These are phyloP conservation scores for Hygrophila difformis DNA, from an alignment of 257 asterid species.

Conservation along the genomic window DNA sequence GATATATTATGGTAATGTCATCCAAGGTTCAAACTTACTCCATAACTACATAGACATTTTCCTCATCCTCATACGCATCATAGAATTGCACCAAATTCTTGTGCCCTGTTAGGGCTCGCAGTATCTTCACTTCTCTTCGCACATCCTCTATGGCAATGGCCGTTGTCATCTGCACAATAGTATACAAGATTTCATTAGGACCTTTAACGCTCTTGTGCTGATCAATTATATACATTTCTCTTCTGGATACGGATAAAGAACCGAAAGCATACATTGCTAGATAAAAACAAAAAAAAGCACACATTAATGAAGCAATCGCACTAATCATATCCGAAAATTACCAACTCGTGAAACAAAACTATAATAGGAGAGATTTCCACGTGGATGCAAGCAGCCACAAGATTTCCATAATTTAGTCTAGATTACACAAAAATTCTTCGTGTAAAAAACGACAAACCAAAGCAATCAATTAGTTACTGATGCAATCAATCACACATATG, in stretches of 20 bases:
- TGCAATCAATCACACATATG: neutral
- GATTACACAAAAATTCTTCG: slow-evolving; percentile 4
- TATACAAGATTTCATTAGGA: neutral
- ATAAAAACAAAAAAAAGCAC: no score
- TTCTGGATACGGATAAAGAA: no score
- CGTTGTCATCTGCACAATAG: slow-evolving; percentile 46
- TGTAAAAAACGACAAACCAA: neutral
- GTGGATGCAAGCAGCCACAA: neutral
- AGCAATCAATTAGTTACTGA: neutral
- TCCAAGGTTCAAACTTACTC: slow-evolving; percentile 39
- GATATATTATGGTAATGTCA: no score
- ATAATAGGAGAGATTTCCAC: neutral
- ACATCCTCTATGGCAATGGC: slow-evolving; percentile 51
- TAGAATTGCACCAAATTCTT: slow-evolving; percentile 46
- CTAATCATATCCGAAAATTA: no score
- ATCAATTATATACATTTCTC: neutral
- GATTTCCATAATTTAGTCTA: neutral
- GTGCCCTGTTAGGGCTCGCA: slow-evolving; percentile 47
- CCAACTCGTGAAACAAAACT: neutral
- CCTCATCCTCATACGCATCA: slow-evolving; percentile 53
- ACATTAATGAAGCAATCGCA: no score
- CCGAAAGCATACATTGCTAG: no score
- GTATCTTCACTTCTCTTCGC: slow-evolving; percentile 56
- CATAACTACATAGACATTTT: slow-evolving; percentile 49
- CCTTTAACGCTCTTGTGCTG: neutral